A percentile compares a stretch with the other conserved stretches of the same genome.
phyloP scores from a whole-genome alignment of 2,329 filamentous ascomycete genomes.

The Dactylellina sp. region DNA sequence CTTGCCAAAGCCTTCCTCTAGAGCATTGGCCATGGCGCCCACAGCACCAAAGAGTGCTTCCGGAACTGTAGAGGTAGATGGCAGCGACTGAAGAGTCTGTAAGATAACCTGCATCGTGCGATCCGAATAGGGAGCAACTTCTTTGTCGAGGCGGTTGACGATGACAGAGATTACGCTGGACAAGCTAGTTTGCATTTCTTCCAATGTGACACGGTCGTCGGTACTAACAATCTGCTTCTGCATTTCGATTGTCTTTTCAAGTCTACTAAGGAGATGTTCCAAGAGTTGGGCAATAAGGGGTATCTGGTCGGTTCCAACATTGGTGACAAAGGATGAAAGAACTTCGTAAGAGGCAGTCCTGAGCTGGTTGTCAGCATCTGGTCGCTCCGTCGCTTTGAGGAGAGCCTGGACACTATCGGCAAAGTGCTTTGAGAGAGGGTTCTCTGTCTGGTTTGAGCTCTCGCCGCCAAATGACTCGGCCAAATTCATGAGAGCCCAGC shows the following conservation, averaged over 20 bases:
- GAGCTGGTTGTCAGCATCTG: constrained; percentile 85
- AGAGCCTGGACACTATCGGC: constrained; percentile 89
- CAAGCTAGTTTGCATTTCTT: constrained; percentile 97
- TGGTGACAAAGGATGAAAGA: constrained; percentile 91
- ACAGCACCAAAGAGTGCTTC: constrained; percentile 93
- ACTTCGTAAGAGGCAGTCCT: constrained; percentile 98
- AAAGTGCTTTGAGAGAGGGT: constrained; percentile 91
- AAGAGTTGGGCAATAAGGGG: constrained; percentile 83
- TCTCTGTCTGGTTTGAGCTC: constrained; percentile 74
- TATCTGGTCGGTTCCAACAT: constrained; percentile 87
- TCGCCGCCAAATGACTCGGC: constrained; percentile 84
- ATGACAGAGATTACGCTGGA: constrained; percentile 91
- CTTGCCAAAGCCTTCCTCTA: constrained; percentile 92
- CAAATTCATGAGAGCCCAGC: constrained; percentile 98
- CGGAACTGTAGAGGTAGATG: constrained; percentile 90
- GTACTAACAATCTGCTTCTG: constrained; percentile 95
- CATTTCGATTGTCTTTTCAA: constrained; percentile 89
- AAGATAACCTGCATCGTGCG: constrained; percentile 92
- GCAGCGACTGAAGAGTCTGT: constrained; percentile 80
- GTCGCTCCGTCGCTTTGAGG: constrained; percentile 83
- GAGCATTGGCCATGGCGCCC: constrained; percentile 87
- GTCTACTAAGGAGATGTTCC: constrained; percentile 86
- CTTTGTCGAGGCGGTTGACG: constrained; percentile 87
- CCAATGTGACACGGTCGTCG: constrained; percentile 92
- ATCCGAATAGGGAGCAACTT: constrained; percentile 89